Evolutionary conservation across 2,329 filamentous ascomycete genomes (phyloP).

Genomic region (Colletotrichum theobromicola): DNA sequence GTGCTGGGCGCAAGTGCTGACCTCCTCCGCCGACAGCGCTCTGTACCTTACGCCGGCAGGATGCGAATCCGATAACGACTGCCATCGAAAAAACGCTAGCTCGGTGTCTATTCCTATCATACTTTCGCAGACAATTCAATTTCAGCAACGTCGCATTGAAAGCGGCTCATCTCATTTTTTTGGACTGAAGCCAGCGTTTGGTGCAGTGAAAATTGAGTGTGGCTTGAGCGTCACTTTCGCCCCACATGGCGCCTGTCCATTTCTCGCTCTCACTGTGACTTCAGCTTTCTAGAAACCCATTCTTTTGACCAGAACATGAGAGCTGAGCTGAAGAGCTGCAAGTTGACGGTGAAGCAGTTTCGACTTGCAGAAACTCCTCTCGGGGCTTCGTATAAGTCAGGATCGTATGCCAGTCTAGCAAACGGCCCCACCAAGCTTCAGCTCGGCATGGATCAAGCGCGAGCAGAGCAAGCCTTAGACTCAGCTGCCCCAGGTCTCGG

Average conservation of each 20-base stretch:
- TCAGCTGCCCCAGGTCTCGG: not conserved
- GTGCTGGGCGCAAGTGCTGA: not conserved
- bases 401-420: not conserved
- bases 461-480: not conserved
- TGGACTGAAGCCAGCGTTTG: not conserved
- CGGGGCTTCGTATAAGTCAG: not conserved
- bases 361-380: not conserved
- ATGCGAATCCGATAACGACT: not conserved
- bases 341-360: not conserved
- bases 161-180: not conserved
- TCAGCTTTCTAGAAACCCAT: not conserved
- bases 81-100: not conserved
- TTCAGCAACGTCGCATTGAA: not conserved
- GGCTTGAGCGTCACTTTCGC: constrained; percentile 6
- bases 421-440: not conserved
- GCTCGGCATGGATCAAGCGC: not conserved
- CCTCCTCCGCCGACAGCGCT: too few species aligned
- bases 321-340: accelerated
- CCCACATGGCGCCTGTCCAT: constrained; percentile 1
- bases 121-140: not conserved
- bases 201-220: constrained; percentile 18
- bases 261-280: not conserved
- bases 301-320: not conserved
- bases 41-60: not conserved
- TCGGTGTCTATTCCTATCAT: not conserved